A percentile compares a stretch with the other conserved stretches of the same genome.
phyloP scores from a whole-genome alignment of 176 grass and related monocot species.

The Musa acuminata region DNA sequence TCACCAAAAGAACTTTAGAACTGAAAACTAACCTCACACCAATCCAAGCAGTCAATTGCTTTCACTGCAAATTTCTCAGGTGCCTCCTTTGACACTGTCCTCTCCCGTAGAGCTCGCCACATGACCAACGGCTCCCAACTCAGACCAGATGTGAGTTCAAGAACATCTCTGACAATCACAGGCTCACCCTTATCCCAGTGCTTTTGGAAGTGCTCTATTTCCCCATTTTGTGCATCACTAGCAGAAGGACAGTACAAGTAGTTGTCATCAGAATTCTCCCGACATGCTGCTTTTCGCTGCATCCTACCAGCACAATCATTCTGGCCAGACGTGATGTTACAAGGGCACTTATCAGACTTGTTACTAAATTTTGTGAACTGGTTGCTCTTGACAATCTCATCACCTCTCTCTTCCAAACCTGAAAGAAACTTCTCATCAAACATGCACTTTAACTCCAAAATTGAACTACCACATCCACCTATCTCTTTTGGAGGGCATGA shows the following conservation, averaged over 20 bases:
- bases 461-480: slow-evolving; percentile 43
- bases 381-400: not conserved
- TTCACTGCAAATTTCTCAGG: slow-evolving; percentile 25
- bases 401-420: slow-evolving; percentile 32
- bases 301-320: too few species aligned
- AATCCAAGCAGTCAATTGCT: slow-evolving; percentile 48
- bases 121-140: slow-evolving; percentile 49
- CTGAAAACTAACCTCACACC: slow-evolving; percentile 45
- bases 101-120: slow-evolving; percentile 22
- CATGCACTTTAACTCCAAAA: slow-evolving; percentile 39
- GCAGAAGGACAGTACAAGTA: slow-evolving; percentile 49
- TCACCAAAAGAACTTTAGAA: not conserved
- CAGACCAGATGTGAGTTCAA: slow-evolving; percentile 36
- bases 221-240: slow-evolving; percentile 31
- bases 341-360: too few species aligned
- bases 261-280: slow-evolving; percentile 47
- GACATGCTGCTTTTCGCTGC: slow-evolving; percentile 32
- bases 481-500: slow-evolving; percentile 45
- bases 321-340: too few species aligned
- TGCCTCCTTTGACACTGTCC: slow-evolving; percentile 22
- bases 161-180: slow-evolving; percentile 52
- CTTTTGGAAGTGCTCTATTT: slow-evolving; percentile 54
- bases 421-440: slow-evolving; percentile 37
- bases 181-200: slow-evolving; percentile 82
- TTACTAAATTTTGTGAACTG: too few species aligned